phyloP scores from a whole-genome alignment of 352 stramenopile genomes.

The Pythium grandisporangium region DNA sequence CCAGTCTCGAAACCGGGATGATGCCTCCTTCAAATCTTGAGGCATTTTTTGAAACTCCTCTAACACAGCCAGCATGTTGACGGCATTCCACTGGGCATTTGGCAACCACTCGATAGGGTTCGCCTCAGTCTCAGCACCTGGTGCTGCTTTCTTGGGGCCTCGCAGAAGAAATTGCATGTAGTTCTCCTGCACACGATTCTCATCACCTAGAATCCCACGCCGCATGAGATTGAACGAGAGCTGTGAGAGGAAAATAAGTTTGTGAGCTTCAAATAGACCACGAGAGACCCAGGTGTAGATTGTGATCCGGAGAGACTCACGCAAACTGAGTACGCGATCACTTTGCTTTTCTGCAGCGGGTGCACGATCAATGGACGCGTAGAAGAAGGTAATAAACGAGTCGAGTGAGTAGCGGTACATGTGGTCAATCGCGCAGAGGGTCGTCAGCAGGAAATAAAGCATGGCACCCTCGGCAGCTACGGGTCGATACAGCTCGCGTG shows the following conservation, averaged over 20 bases:
- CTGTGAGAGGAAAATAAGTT: constrained; percentile 96
- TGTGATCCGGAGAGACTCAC: constrained; percentile 92
- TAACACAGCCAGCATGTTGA: constrained; percentile 86
- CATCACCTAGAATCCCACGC: constrained; percentile 89
- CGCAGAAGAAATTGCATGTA: constrained; percentile 96
- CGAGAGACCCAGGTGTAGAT: constrained; percentile 96
- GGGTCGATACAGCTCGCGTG: constrained; percentile 90
- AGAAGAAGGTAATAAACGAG: constrained; percentile 96
- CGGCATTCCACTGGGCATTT: constrained; percentile 85
- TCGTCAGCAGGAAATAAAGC: constrained; percentile 97
- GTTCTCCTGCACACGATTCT: constrained; percentile 90
- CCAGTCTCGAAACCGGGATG: constrained; percentile 95
- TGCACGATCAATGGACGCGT: constrained; percentile 92
- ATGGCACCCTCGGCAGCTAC: constrained; percentile 94
- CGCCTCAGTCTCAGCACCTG: constrained; percentile 23
- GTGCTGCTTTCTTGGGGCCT: constrained; percentile 69
- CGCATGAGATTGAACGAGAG: constrained; percentile 98
- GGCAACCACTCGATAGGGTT: constrained; percentile 91
- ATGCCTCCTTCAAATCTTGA: constrained; percentile 93
- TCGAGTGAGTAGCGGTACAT: constrained; percentile 99
- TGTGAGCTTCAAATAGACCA: constrained; percentile 94
- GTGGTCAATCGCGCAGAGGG: constrained; percentile 93
- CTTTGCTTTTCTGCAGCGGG: constrained; percentile 78
- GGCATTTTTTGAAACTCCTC: constrained; percentile 97
- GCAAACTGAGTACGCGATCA: constrained; percentile 88